Base-by-base conservation (phyloP, 2,329 filamentous ascomycete genomes). In the Xylariaceae sp. region DNA sequence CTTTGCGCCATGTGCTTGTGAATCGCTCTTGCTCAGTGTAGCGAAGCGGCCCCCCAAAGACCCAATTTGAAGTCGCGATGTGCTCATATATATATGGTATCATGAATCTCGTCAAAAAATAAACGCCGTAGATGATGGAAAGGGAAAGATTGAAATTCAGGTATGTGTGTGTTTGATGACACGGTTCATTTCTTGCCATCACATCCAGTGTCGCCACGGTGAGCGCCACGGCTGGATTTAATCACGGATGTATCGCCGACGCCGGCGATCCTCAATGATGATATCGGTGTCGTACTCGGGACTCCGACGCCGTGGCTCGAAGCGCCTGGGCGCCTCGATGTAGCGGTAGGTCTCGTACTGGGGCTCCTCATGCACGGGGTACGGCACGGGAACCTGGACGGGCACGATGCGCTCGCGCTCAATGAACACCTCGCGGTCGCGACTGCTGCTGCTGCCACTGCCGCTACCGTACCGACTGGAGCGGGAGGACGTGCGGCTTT, bases 271-370 rank as follows among this genome's bases (percentile, higher is more conserved):
- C 39, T 60, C 57, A 30, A 61, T 56, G 16, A 60, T 42, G 23
- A 61, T 59, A 45, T 60, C 54, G 28, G 39, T 51, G 6, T 57
- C 57, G 2, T 40, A 52, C 5, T 57, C 57, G 2, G 47, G 60
- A 59, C 44, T 65, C 49, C 31, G 58, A 48, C 30, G 57, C 12
- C 55, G 46, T n/a, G 58, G 57, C 23, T 64, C 62, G 35, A 56
- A 59, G 15, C 65, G 58, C 35, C 67, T 60, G 17, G 70, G 66
- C 1, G 67, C 70, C 41, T 76, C 70, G 34, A 76, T 64, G 48
- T 76, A 75, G 5, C 73, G 69, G 50, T 63, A 76, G 19, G 70
- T 70, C 26, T 73, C 71, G 45, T 67, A 68, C 43, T 65, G 58
- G 11, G 55, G 57, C 43, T 63, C 65, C 5, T 68, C 62, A 13